Conservation (phyloP, 177 flowering plant genomes). For the Telopea speciosissima region DNA sequence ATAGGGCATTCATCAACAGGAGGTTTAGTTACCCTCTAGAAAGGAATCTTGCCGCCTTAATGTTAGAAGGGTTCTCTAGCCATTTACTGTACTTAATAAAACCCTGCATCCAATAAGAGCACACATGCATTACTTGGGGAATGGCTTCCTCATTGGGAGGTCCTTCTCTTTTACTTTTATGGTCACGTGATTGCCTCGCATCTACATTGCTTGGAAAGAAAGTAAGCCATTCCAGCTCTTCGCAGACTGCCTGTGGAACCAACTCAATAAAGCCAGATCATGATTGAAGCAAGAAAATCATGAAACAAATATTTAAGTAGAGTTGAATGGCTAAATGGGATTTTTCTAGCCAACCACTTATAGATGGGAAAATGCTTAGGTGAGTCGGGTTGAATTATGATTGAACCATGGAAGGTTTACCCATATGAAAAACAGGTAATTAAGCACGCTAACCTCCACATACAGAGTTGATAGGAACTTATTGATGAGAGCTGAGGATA, state of each 20-base stretch:
- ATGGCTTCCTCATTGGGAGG: conserved; percentile 74
- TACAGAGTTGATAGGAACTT: conserved; percentile 92
- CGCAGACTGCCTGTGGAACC: conserved; percentile 77
- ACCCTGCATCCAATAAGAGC: conserved; percentile 82
- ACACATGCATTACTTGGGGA: conserved; percentile 62
- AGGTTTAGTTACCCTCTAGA: conserved; percentile 63
- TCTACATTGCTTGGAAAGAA: conserved; percentile 54
- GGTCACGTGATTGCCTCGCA: conserved; percentile 44
- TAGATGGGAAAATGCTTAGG: too few relatives aligned
- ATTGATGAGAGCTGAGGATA: conserved; percentile 96
- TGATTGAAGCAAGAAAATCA: conserved; percentile 32
- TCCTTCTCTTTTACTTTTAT: conserved; percentile 41
- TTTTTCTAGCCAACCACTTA: too few relatives aligned
- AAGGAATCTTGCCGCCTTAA: conserved; percentile 86
- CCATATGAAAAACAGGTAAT: background rate
- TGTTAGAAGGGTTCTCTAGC: conserved; percentile 78
- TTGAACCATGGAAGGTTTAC: background rate
- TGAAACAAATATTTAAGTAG: conserved; percentile 39
- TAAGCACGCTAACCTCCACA: conserved; percentile 79
- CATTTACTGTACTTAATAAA: conserved; percentile 93
- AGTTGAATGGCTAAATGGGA: background rate
- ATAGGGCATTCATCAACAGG: background rate
- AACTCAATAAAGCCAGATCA: conserved; percentile 7
- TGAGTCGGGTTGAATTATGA: too few relatives aligned
- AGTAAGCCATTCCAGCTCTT: conserved; percentile 97